Percentiles rank a stretch among this genome's conserved stretches.
Conservation (phyloP, 176 grass and related monocot species). For the Musa schizocarpa region DNA sequence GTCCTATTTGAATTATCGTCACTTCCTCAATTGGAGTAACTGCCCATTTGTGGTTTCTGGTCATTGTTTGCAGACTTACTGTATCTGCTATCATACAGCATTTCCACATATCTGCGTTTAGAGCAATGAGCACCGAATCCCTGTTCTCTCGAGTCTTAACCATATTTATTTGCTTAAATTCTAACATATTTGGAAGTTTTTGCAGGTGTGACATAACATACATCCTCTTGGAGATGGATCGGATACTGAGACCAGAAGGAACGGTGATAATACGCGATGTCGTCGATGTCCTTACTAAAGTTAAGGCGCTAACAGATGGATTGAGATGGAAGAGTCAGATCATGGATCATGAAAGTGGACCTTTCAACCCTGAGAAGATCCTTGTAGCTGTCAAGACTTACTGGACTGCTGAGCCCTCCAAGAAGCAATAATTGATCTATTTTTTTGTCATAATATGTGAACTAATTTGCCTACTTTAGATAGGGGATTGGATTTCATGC, state of each 20-base stretch:
- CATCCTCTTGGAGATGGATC: conserved; percentile 18
- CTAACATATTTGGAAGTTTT: neutral
- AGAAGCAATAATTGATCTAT: neutral
- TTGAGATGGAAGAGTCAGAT: conserved; percentile 14
- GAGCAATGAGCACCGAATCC: too few species aligned
- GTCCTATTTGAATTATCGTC: too few species aligned
- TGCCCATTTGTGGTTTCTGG: too few species aligned
- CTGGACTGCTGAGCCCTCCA: conserved; percentile 3
- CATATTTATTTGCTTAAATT: too few species aligned
- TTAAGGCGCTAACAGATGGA: conserved; percentile 2
- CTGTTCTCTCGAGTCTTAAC: too few species aligned
- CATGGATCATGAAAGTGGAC: conserved; percentile 9
- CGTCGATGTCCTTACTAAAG: conserved; percentile 4
- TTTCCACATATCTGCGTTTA: too few species aligned
- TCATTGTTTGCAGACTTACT: too few species aligned
- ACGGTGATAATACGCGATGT: conserved; percentile 2
- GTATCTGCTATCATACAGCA: too few species aligned
- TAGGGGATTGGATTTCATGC: neutral
- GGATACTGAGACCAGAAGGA: conserved; percentile 14
- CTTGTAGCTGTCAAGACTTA: conserved; percentile 15
- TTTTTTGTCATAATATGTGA: neutral
- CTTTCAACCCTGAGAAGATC: conserved; percentile 16
- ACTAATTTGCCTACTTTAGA: neutral
- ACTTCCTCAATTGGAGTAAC: too few species aligned
- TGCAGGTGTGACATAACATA: conserved; percentile 15